Base-by-base conservation (phyloP, 2,329 filamentous ascomycete genomes). In the Orbilia blumenaviensis region DNA sequence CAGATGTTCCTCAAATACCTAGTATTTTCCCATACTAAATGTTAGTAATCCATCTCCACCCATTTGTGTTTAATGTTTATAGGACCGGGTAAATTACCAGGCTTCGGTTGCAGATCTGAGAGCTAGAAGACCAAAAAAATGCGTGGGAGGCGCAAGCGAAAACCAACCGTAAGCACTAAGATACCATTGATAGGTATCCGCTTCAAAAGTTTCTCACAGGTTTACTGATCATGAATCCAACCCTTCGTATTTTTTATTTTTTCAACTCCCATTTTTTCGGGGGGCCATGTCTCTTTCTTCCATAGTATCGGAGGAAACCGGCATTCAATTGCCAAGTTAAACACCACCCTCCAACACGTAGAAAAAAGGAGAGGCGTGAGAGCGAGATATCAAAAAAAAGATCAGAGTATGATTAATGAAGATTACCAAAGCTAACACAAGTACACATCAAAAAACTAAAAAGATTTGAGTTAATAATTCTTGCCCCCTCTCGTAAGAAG, bases 201-300 rank as follows among this genome's bases (percentile, higher is more conserved):
- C 38, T 41, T 21, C 9, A 34, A 18, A 46, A 23, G 12, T 12
- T 12, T 21, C n/a, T n/a, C n/a, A 46, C 21, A 46, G 18, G 66
- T 58, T 71, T 62, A 71, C 66, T 71, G 58, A 62, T 54, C 66
- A 71, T n/a, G n/a, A n/a, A n/a, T n/a, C n/a, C n/a, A n/a, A n/a
- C n/a, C n/a, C n/a, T 44, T 25, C 18, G 9, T 7, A 44, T 46
- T 34, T 25, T 16, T 21, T 50, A 18, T 23, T 42, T 34, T 14
- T 44, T 36, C 54, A n/a, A n/a, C n/a, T n/a, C n/a, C n/a, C n/a
- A n/a, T n/a, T n/a, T n/a, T n/a, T n/a, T n/a, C n/a, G n/a, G n/a
- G n/a, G n/a, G n/a, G n/a, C n/a, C n/a, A n/a, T n/a, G n/a, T n/a
- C 16, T 34, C 44, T 56, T 38, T 29, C 61, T 44, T 16, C 9